Evolutionary conservation across 345 rosid genomes (phyloP), one percentile per base, ranked within the genome.

Genomic region (Firmiana major): DNA sequence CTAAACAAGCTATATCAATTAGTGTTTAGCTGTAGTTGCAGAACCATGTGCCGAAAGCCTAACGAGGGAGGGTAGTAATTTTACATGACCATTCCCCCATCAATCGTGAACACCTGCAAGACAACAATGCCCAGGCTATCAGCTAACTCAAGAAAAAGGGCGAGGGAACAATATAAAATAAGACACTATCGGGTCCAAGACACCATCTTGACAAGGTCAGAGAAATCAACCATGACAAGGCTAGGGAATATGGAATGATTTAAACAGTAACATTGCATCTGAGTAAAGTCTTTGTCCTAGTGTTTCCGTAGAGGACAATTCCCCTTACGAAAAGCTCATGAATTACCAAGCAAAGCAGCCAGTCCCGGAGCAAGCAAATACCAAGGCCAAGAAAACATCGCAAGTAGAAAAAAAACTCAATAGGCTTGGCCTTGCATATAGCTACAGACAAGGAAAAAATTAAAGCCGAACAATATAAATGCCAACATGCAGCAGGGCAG

Each of bases 1-100:
- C 58, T 62, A 75, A 75, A 74, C 17, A 74, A 48, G 38, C 28
- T 19, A n/a, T 38, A 15, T 9, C 16, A 58, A 46, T 13, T 42
- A 10, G 24, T 59, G 21, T 28, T 53, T 2, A 60, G 43, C 43
- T 24, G 57, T 10, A 63, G 59, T 51, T 11, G 71, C 31, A 9
- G 28, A 63, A 62, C 10, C 24, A 46, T 48, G 43, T 48, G n/a
- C 78, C 0, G 69, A 46, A 31, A 38, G 70, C n/a, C 12, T 63
- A 75, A 17, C 9, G 3, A 31, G 11, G 17, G 43, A 19, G 19
- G 40, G 34, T 48, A 28, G 24, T 71, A 46, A 34, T n/a, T 78
- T 81, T 86, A 96, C 90, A 96, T 91, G 38, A 92, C 97, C 91
- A 96, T 93, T 62, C 99, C 99, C 75, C 99, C 99, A 75, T 96